These are phyloP conservation scores for Volvox reticuliferus DNA, from an alignment of 139 green algal species.

Conservation along the genomic window DNA sequence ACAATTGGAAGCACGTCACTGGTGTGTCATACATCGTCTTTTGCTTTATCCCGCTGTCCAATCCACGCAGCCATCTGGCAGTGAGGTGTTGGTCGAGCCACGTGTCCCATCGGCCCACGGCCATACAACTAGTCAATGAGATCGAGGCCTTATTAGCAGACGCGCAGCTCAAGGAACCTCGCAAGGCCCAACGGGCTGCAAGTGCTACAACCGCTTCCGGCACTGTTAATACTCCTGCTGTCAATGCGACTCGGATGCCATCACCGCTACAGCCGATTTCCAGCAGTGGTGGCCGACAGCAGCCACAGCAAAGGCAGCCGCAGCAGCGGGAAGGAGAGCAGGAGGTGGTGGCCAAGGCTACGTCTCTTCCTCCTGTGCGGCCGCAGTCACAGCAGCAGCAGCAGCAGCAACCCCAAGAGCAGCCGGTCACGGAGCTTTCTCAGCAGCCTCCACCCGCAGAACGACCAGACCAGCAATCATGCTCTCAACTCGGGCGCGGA, in stretches of 20 bases:
- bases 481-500: not conserved
- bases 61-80: conserved; percentile 6
- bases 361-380: not conserved
- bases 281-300: not conserved
- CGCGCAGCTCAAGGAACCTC: not conserved
- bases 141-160: conserved; percentile 14
- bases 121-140: conserved; percentile 10
- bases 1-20: not conserved
- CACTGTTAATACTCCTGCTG: not conserved
- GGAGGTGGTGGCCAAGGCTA: not conserved
- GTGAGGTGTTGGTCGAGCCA: conserved; percentile 4
- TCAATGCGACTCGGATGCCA: not conserved
- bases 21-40: not conserved
- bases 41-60: not conserved
- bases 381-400: not conserved
- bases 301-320: not conserved
- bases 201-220: not conserved
- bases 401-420: not conserved
- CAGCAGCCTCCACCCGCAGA: not conserved
- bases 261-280: no score
- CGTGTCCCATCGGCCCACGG: not conserved
- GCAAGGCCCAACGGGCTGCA: not conserved
- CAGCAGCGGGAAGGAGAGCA: not conserved
- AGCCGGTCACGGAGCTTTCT: not conserved
- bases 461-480: not conserved